Conservation (phyloP, 768 basidiomycete species). For the Serendipita sp. region DNA sequence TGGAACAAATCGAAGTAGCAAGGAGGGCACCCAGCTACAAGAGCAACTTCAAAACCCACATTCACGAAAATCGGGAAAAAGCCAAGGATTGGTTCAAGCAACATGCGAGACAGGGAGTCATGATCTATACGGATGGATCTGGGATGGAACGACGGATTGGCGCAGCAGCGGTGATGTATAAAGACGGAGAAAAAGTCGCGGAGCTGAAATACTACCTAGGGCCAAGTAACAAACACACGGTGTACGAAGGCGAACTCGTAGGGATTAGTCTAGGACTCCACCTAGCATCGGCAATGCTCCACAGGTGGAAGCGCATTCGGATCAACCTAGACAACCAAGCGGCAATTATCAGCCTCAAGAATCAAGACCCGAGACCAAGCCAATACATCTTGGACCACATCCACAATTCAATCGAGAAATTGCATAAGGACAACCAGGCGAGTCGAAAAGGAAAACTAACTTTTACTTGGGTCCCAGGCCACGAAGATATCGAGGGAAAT, state of each 20-base stretch:
- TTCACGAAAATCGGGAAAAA: neutral
- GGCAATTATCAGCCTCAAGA: neutral
- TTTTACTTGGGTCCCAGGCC: constrained; percentile 17
- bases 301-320: too few species aligned
- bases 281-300: neutral
- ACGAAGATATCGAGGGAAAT: constrained; percentile 17
- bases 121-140: constrained; percentile 7
- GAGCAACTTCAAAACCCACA: neutral
- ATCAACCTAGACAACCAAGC: constrained; percentile 2
- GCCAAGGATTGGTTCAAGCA: neutral
- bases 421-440: too few species aligned
- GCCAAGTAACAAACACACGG: neutral
- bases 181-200: neutral
- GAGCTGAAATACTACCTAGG: neutral
- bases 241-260: neutral
- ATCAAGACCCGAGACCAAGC: neutral
- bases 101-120: neutral
- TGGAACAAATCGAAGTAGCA: constrained; percentile 12
- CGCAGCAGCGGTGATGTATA: constrained; percentile 8
- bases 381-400: neutral
- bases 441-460: neutral
- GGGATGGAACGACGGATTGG: constrained; percentile 8
- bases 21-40: neutral
- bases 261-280: neutral
- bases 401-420: too few species aligned